Percentiles rank a stretch among this genome's conserved stretches.
These are phyloP conservation scores for Pseudonectria buxi DNA, from an alignment of 2,329 filamentous ascomycete species.

Conservation along the genomic window DNA sequence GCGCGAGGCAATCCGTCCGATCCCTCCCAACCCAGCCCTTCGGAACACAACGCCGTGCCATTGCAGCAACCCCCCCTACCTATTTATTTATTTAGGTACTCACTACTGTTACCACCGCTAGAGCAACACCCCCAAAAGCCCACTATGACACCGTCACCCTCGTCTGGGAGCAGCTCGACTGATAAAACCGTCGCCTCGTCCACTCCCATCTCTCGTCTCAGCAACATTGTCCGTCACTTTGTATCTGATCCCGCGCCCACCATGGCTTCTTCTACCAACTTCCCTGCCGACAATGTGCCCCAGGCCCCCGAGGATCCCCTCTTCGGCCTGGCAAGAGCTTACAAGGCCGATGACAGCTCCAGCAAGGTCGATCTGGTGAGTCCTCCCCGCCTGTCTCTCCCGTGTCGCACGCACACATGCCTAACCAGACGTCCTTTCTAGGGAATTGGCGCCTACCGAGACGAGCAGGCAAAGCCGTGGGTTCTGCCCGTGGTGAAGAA, in stretches of 20 bases:
- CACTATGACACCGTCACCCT: slow-evolving; percentile 25
- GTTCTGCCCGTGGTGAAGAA: slow-evolving; percentile 93
- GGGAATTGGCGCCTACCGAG: slow-evolving; percentile 88
- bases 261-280: slow-evolving; percentile 51
- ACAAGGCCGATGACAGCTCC: slow-evolving; percentile 65
- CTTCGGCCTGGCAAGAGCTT: slow-evolving; percentile 87
- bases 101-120: no score
- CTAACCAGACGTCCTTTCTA: slow-evolving; percentile 20
- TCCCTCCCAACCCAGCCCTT: no score
- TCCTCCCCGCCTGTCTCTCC: slow-evolving; percentile 1
- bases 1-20: no score
- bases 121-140: slow-evolving; percentile 16
- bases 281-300: slow-evolving; percentile 70
- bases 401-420: slow-evolving; percentile 1
- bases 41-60: neutral
- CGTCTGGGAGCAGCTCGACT: slow-evolving; percentile 19
- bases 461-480: slow-evolving; percentile 95
- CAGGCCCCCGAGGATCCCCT: slow-evolving; percentile 92
- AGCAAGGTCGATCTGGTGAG: slow-evolving; percentile 90
- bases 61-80: slow-evolving; percentile 3
- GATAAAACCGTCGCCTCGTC: slow-evolving; percentile 33
- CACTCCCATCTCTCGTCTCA: slow-evolving; percentile 46
- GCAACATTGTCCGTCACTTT: slow-evolving; percentile 62
- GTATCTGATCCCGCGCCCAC: slow-evolving; percentile 62
- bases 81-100: no score